Evolutionary conservation across 768 basidiomycete species (phyloP), one percentile per base, ranked within the genome.

Genomic region (Tephrocybe sp.): DNA sequence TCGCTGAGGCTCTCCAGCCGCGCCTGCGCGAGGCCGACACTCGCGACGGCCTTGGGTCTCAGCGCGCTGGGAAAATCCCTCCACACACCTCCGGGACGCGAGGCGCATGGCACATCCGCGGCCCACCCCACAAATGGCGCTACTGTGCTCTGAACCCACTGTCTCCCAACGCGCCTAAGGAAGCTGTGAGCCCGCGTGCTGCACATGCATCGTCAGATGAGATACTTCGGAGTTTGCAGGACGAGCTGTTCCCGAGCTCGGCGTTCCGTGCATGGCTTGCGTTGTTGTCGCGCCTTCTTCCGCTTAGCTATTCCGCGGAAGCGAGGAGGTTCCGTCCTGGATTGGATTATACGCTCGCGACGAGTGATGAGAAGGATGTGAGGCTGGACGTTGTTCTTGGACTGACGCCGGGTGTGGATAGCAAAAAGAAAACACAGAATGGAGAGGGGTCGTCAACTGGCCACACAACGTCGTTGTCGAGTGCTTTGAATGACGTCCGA

Each of bases 121-220:
- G 95, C 2, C 96, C 96, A 1, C 92, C 96, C 23, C 93, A 95
- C 67, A 93, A 95, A 66, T 92, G 91, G 79, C 90, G 96, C 31
- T 98, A 94, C 74, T 87, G 89, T 66, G 76, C 78, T 3, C 83
- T 95, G 22, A 67, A 68, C 23, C 65, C 72, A 17, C 70, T 59
- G 22, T 60, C 59, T 40, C 65, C 64, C 12, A 67, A 69, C 19
- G 72, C 68, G 5, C 71, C 70, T n/a, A 67, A 65, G 38, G 70
- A 69, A 39, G 74, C 76, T 14, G 78, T 80, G 34, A 71, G 74
- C 14, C 80, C 82, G 20, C 77, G 77, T 47, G 73, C 77, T 26
- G 76, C 81, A 22, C 71, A 77, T 30, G 67, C 78, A 16, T 73
- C 75, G n/a, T 72, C 79, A 16, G 79, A 79, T 52, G 75, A 76